Conservation (phyloP, 768 basidiomycete species). For the Hirschioporus abietinus region DNA sequence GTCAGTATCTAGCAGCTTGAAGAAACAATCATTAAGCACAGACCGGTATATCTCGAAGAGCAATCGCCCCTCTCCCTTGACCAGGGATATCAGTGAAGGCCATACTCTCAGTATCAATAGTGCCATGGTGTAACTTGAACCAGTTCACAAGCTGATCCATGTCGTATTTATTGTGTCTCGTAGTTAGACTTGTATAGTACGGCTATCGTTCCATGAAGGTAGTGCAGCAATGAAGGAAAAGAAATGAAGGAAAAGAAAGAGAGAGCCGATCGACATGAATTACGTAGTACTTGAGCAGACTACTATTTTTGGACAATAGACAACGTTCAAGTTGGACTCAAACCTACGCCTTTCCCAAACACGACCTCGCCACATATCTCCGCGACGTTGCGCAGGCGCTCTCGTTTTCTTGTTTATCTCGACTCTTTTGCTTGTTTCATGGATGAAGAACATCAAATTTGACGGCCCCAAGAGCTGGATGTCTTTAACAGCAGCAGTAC, state of each 20-base stretch:
- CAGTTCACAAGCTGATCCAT: slow-evolving; percentile 44
- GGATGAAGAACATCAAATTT: background rate
- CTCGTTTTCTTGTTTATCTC: background rate
- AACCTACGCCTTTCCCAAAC: background rate
- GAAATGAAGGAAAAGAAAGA: background rate
- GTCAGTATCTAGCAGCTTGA: background rate
- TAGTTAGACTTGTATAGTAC: too few relatives aligned
- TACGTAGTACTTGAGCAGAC: background rate
- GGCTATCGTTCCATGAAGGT: too few relatives aligned
- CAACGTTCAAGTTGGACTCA: background rate
- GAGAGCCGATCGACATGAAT: background rate
- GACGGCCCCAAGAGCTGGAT: slow-evolving; percentile 17
- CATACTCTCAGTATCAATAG: slow-evolving; percentile 40
- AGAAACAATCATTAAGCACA: slow-evolving; percentile 18
- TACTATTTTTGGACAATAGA: background rate
- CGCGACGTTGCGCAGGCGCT: background rate
- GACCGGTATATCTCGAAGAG: slow-evolving; percentile 69
- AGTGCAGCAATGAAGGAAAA: too few relatives aligned
- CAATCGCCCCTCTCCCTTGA: slow-evolving; percentile 71
- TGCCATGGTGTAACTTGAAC: slow-evolving; percentile 50
- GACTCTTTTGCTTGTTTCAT: background rate
- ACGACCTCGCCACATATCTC: background rate
- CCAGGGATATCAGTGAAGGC: slow-evolving; percentile 37
- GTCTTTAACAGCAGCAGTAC: slow-evolving; percentile 51
- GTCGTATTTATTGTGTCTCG: background rate